Percentiles rank a stretch among this genome's conserved stretches.
Conservation (phyloP, 768 basidiomycete genomes). For the Mycena olivaceomarginata region DNA sequence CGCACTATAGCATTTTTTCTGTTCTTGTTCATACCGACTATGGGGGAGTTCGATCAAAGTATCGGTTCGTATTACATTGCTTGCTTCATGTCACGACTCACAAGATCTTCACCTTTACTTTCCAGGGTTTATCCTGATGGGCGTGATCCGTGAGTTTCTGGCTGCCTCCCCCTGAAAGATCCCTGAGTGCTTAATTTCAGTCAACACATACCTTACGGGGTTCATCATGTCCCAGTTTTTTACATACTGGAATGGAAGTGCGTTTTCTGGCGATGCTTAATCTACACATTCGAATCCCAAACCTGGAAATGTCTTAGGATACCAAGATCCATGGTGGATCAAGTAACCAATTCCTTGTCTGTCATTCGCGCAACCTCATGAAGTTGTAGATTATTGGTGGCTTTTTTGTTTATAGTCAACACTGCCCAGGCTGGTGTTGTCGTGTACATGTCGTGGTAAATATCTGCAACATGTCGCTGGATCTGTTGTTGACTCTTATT, state of each 20-base stretch:
- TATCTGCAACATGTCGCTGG: not conserved
- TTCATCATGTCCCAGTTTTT: conserved; percentile 21
- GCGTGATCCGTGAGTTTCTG: not conserved
- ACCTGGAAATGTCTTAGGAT: not conserved
- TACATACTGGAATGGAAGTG: no score
- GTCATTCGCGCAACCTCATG: not conserved
- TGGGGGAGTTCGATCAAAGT: conserved; percentile 1
- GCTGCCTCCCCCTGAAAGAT: not conserved
- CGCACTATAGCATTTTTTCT: not conserved
- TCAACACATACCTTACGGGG: not conserved
- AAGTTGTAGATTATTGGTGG: not conserved
- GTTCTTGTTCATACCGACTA: not conserved
- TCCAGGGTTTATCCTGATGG: not conserved
- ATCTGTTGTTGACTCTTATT: not conserved
- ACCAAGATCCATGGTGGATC: not conserved
- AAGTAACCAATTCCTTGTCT: not conserved
- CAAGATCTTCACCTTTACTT: not conserved
- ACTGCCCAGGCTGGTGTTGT: no score
- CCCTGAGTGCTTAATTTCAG: not conserved
- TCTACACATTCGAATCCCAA: no score
- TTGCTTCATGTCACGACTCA: not conserved
- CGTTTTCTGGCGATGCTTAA: not conserved
- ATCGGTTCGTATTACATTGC: not conserved
- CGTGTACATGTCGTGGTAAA: no score
- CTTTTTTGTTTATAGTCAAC: no score